These are phyloP conservation scores for Acacia confusa DNA, from an alignment of 306 rosid genomes.

Conservation along the genomic window DNA sequence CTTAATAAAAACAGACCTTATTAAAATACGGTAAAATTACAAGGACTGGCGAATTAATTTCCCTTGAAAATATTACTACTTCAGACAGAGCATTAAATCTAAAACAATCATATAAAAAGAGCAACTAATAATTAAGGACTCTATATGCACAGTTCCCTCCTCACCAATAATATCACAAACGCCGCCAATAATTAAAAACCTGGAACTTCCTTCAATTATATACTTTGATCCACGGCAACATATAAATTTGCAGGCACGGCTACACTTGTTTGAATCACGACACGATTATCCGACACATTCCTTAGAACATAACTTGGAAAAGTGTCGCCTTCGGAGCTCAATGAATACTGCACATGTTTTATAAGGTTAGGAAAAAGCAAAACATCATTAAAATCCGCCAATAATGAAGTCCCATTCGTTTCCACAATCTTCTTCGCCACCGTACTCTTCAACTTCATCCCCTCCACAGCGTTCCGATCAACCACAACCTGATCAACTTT, in stretches of 20 bases:
- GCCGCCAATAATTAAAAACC: neutral
- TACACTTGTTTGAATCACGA: conserved; percentile 58
- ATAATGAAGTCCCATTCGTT: conserved; percentile 73
- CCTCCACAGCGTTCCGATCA: conserved; percentile 71
- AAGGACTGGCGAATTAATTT: no score
- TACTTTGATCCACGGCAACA: conserved; percentile 66
- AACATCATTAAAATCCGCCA: conserved; percentile 52
- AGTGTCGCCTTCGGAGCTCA: conserved; percentile 28
- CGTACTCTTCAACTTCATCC: conserved; percentile 73
- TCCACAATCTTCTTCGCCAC: conserved; percentile 42
- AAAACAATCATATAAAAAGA: neutral
- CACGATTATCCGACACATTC: conserved; percentile 57
- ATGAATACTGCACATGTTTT: conserved; percentile 63
- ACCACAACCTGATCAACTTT: conserved; percentile 62
- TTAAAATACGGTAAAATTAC: no score
- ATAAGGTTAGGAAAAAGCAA: conserved; percentile 71
- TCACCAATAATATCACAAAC: neutral
- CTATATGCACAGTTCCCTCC: conserved; percentile 29
- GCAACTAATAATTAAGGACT: neutral
- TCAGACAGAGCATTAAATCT: neutral
- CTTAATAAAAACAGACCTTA: no score
- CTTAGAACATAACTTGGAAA: conserved; percentile 68
- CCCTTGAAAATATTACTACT: no score
- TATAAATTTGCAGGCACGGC: conserved; percentile 46
- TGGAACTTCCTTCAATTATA: conserved; percentile 21